Evolutionary conservation across 345 rosid species (phyloP), one percentile per base, ranked within the genome.

Genomic region (Eucalyptus pauciflora): DNA sequence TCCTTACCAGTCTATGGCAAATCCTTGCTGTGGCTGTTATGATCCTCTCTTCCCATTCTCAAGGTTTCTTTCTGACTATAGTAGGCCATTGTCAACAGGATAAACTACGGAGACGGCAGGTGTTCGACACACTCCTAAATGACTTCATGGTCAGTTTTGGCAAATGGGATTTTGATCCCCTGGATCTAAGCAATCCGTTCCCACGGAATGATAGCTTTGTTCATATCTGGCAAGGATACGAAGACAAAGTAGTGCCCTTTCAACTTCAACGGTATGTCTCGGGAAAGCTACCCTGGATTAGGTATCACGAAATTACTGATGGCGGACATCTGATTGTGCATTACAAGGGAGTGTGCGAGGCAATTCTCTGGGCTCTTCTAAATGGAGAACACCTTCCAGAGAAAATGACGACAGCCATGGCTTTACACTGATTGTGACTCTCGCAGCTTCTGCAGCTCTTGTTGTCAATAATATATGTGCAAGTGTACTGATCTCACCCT

Each of bases 291-390:
- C 95, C 97, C 5, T 97, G 99, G 99, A 94, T 96, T 86, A 93
- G 80, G 88, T 96, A 97, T 52, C 99, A 97, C 43, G 99, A 97
- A 90, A 94, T 97, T 41, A 94, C 95, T 46, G 94, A 92, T 27
- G 99, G 99, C 43, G 99, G 99, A 14, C 99, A 97, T 89, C 88
- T 97, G 89, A 94, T 96, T 50, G 96, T 97, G 87, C 98, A 96
- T 88, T 95, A 97, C 86, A 92, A 87, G 10, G 99, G 98, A 5
- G 85, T 96, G 7, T 92, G 98, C 41, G 98, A 96, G 71, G 91
- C 96, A 31, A 94, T 97, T 83, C 87, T 96, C 89, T 93, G 92
- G 89, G 92, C 98, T 9, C 94, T 96, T 89, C 90, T 96, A 88
- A 91, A 95, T 54, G 95, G 97, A 89, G 96, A 96, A 91, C 96